These are phyloP conservation scores for Acidomyces sp. DNA, from an alignment of 495 filamentous ascomycete species.

Conservation along the genomic window DNA sequence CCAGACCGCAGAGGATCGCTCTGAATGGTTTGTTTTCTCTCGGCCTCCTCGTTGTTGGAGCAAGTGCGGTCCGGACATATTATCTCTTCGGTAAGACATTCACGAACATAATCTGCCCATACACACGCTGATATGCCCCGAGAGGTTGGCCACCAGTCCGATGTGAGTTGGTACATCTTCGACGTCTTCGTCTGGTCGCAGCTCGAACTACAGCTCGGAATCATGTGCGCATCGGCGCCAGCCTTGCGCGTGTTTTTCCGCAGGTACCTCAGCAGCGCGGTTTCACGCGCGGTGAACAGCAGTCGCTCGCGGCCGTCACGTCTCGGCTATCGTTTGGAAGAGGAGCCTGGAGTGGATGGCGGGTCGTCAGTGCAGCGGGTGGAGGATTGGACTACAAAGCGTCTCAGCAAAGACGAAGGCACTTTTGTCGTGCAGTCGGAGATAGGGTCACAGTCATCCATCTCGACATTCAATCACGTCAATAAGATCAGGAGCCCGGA, in stretches of 20 bases:
- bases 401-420: background rate
- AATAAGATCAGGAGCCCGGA: constrained; percentile 1
- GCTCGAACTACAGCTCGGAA: constrained; percentile 12
- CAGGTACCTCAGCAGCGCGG: background rate
- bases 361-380: too few relatives aligned
- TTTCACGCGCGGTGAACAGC: background rate
- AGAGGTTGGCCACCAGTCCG: constrained; percentile 6
- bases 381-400: background rate
- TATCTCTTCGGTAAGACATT: constrained; percentile 9
- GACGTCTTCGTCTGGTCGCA: constrained; percentile 10
- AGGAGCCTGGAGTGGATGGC: too few relatives aligned
- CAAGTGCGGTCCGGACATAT: constrained; percentile 12
- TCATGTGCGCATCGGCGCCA: constrained; percentile 11
- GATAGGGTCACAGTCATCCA: background rate
- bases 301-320: background rate
- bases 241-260: constrained; percentile 11
- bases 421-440: background rate
- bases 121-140: background rate
- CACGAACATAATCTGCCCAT: background rate
- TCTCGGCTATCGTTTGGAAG: background rate
- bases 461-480: background rate
- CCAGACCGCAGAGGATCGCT: constrained; percentile 17
- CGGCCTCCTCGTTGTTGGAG: constrained; percentile 13
- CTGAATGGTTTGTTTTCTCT: constrained; percentile 16
- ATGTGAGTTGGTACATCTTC: constrained; percentile 12